Conservation (phyloP, 371 early-diverging fungal genomes). For the Mucor racemosus region DNA sequence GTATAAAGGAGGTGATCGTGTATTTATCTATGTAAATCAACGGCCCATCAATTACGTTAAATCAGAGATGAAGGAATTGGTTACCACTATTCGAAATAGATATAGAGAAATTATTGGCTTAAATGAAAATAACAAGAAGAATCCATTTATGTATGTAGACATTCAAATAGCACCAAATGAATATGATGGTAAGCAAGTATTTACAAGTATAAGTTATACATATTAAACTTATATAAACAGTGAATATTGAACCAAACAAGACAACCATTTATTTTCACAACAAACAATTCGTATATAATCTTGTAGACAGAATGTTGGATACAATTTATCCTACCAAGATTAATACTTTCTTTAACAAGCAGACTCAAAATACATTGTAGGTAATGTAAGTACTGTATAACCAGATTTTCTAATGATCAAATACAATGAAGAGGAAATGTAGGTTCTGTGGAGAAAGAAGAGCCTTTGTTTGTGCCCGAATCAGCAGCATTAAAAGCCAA, state of each 20-base stretch:
- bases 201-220: not conserved
- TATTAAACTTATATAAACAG: conserved; percentile 16
- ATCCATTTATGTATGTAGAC: conserved; percentile 45
- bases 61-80: conserved; percentile 47
- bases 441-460: not conserved
- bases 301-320: conserved; percentile 26
- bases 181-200: conserved; percentile 40
- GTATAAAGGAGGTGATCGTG: conserved; percentile 37
- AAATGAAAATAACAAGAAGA: conserved; percentile 24
- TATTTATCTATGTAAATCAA: conserved; percentile 45
- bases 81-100: conserved; percentile 25
- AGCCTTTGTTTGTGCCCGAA: no score
- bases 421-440: not conserved
- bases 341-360: not conserved
- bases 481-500: no score
- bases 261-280: conserved; percentile 41
- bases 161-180: conserved; percentile 34
- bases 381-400: not conserved
- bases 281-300: conserved; percentile 27
- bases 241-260: conserved; percentile 53
- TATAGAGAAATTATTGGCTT: conserved; percentile 27
- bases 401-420: no score
- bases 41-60: conserved; percentile 43
- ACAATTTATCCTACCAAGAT: conserved; percentile 17
- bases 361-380: not conserved